A percentile compares a stretch with the other conserved stretches of the same genome.
These are phyloP conservation scores for Plicaturopsis crispa DNA, from an alignment of 768 basidiomycete genomes.

Conservation along the genomic window DNA sequence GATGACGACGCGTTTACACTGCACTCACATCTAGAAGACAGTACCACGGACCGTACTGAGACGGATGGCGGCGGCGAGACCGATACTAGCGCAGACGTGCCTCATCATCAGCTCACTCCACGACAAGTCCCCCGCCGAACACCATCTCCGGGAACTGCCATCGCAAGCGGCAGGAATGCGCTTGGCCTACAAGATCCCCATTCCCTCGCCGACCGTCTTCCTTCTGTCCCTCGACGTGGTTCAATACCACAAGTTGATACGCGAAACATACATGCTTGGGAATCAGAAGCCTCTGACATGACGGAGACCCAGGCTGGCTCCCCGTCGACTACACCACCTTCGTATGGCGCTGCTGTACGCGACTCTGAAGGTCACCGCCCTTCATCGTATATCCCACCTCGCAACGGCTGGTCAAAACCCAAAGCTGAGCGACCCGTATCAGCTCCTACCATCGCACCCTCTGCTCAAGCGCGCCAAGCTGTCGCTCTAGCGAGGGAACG, in stretches of 20 bases:
- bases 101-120: constrained; percentile 10
- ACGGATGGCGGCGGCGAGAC: constrained; percentile 7
- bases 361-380: constrained; percentile 6
- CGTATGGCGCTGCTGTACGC: constrained; percentile 37
- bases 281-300: constrained; percentile 26
- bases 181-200: too few relatives aligned
- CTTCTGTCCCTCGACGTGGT: constrained; percentile 14
- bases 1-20: constrained; percentile 34
- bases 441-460: too few relatives aligned
- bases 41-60: constrained; percentile 14
- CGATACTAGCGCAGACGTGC: neutral
- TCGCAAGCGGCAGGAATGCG: too few relatives aligned
- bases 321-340: constrained; percentile 37
- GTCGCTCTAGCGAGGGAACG: constrained; percentile 23
- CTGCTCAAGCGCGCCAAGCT: neutral
- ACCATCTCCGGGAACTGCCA: constrained; percentile 9
- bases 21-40: constrained; percentile 35
- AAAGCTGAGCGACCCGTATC: constrained; percentile 1
- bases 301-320: constrained; percentile 22
- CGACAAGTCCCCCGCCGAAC: constrained; percentile 11
- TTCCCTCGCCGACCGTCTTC: neutral
- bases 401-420: neutral
- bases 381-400: constrained; percentile 1
- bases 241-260: neutral
- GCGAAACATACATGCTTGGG: constrained; percentile 19